Evolutionary conservation across 768 basidiomycete genomes (phyloP).

Genomic region (Suillus spraguei): DNA sequence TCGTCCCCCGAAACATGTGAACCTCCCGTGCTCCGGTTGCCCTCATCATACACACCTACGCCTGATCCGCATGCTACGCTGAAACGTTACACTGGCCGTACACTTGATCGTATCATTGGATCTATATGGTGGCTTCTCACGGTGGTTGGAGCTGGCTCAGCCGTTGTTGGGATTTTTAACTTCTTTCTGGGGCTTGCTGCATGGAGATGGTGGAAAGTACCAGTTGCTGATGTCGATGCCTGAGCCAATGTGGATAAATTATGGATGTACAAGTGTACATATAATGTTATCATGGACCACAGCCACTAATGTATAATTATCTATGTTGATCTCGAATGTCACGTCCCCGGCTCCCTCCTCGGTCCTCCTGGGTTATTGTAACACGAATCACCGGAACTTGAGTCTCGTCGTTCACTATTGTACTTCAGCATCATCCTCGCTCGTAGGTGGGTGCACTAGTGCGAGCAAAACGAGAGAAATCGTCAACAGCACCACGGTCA

Average conservation of each 20-base stretch:
- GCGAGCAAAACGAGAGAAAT: conserved; percentile 47
- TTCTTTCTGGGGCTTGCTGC: conserved; percentile 67
- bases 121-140: conserved; percentile 78
- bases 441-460: conserved; percentile 46
- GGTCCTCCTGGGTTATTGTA: conserved; percentile 5
- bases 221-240: conserved; percentile 17
- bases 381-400: conserved; percentile 7
- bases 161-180: conserved; percentile 70
- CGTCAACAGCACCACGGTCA: conserved; percentile 44
- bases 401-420: conserved; percentile 1
- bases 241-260: conserved; percentile 16
- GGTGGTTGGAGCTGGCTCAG: conserved; percentile 76
- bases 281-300: neutral
- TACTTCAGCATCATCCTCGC: conserved; percentile 9
- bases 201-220: conserved; percentile 58
- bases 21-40: conserved; percentile 51
- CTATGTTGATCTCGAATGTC: neutral
- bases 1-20: conserved; percentile 29
- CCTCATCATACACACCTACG: conserved; percentile 48
- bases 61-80: conserved; percentile 55
- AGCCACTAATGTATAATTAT: neutral
- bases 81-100: conserved; percentile 68
- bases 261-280: neutral
- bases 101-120: conserved; percentile 75
- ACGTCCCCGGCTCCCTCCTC: conserved; percentile 6